These are phyloP conservation scores for Myotisia sp. DNA, from an alignment of 2,329 filamentous ascomycete species.

Conservation along the genomic window DNA sequence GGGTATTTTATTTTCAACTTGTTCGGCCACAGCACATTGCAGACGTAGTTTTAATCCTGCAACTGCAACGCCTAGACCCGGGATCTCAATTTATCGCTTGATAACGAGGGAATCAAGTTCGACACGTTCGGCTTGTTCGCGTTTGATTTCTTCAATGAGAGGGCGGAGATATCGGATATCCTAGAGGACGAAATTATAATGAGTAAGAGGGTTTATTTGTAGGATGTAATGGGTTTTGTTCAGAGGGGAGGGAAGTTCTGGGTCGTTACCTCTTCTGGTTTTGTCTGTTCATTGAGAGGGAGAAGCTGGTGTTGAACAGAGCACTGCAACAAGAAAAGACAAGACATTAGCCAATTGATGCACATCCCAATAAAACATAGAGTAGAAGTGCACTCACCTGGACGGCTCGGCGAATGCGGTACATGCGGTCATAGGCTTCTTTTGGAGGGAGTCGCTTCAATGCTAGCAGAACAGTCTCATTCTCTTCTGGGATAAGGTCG, in stretches of 20 bases:
- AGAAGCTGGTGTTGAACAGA: conserved; percentile 52
- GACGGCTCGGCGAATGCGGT: conserved; percentile 87
- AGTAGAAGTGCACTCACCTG: conserved; percentile 49
- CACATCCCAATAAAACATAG: no score
- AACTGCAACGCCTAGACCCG: no score
- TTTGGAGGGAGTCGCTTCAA: conserved; percentile 80
- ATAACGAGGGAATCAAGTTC: conserved; percentile 55
- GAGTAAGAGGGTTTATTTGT: no score
- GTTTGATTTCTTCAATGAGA: conserved; percentile 55
- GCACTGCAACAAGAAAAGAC: conserved; percentile 36
- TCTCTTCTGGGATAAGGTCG: conserved; percentile 89
- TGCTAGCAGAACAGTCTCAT: conserved; percentile 69
- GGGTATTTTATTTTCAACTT: no score
- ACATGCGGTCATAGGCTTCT: conserved; percentile 92
- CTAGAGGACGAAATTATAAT: conserved; percentile 32
- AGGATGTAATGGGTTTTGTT: neutral
- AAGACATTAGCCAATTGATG: no score
- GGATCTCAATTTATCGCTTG: conserved; percentile 21
- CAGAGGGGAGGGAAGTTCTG: conserved; percentile 3
- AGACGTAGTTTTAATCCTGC: no score
- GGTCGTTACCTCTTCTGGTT: conserved; percentile 49
- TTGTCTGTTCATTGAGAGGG: conserved; percentile 52
- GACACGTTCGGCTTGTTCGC: conserved; percentile 50
- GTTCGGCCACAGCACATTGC: no score
- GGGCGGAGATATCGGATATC: conserved; percentile 52